Percentiles rank a stretch among this genome's conserved stretches.
Conservation (phyloP, 148 eudicot species). For the Heliamphora exappendiculata region DNA sequence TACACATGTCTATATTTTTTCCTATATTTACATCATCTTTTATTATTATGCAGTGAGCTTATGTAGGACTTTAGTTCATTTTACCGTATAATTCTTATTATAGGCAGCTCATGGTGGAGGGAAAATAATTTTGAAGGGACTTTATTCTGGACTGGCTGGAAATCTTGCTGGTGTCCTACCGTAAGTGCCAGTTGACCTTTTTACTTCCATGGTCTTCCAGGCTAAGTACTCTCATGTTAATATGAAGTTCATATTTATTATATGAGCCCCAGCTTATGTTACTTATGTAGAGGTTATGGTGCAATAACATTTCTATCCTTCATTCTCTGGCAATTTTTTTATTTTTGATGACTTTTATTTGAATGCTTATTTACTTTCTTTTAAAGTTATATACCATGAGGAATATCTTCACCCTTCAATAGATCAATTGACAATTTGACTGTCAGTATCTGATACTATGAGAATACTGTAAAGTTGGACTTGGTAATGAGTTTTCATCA, state of each 20-base stretch:
- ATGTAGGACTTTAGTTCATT: background rate
- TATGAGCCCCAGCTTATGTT: background rate
- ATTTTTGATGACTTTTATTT: background rate
- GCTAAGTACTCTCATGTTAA: background rate
- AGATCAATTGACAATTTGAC: background rate
- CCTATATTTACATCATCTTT: background rate
- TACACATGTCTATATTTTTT: background rate
- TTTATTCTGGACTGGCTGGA: constrained; percentile 95
- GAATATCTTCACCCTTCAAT: background rate
- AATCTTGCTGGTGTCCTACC: constrained; percentile 94
- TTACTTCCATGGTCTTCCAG: background rate
- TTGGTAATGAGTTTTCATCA: background rate
- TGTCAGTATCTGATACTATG: background rate
- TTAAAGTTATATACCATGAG: background rate
- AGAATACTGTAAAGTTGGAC: background rate
- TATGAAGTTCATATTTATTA: background rate
- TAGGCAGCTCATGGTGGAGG: constrained; percentile 96
- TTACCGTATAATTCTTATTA: constrained; percentile 1
- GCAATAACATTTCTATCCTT: background rate
- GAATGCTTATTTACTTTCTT: background rate
- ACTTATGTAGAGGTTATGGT: background rate
- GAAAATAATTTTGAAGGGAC: constrained; percentile 71
- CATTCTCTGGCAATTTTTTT: background rate
- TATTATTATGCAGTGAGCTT: background rate
- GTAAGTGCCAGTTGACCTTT: constrained; percentile 36